Evolutionary conservation across 306 rosid species (phyloP).

Genomic region (Vigna reflexopilosa): DNA sequence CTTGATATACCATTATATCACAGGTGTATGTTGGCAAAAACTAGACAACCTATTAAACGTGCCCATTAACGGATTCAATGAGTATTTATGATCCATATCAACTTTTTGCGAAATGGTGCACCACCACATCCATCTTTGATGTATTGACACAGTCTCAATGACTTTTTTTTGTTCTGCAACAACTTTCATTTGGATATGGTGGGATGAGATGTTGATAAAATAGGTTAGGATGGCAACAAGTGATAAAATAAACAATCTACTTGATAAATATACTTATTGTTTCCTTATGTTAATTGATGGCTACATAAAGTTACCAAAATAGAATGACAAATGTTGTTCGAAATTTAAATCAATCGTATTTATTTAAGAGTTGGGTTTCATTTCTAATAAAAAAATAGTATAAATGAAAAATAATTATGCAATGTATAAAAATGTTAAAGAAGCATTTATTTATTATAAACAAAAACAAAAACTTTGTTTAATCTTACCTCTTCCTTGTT

Average conservation of each 20-base stretch:
- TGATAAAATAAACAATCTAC: not conserved
- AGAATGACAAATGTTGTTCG: too few relatives aligned
- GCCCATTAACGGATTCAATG: slow-evolving; percentile 12
- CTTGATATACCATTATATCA: not conserved
- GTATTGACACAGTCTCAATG: not conserved
- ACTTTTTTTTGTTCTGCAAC: slow-evolving; percentile 23
- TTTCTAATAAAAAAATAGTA: too few relatives aligned
- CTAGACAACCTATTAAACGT: not conserved
- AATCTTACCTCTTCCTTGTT: too few relatives aligned
- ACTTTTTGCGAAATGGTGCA: slow-evolving; percentile 20
- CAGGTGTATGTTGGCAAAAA: not conserved
- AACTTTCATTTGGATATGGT: not conserved
- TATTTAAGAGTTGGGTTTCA: too few relatives aligned
- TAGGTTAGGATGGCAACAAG: not conserved
- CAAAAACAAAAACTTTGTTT: too few relatives aligned
- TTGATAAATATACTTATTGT: not conserved
- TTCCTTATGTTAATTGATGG: too few relatives aligned
- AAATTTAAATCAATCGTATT: too few relatives aligned
- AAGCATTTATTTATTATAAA: too few relatives aligned
- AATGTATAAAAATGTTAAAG: too few relatives aligned
- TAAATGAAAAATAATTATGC: too few relatives aligned
- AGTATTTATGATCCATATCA: slow-evolving; percentile 5
- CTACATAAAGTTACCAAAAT: too few relatives aligned
- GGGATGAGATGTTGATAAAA: not conserved
- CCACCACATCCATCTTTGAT: not conserved